A percentile compares a stretch with the other conserved stretches of the same genome.
Evolutionary conservation across 306 rosid genomes (phyloP).

Genomic region (Begonia fuchsioides): DNA sequence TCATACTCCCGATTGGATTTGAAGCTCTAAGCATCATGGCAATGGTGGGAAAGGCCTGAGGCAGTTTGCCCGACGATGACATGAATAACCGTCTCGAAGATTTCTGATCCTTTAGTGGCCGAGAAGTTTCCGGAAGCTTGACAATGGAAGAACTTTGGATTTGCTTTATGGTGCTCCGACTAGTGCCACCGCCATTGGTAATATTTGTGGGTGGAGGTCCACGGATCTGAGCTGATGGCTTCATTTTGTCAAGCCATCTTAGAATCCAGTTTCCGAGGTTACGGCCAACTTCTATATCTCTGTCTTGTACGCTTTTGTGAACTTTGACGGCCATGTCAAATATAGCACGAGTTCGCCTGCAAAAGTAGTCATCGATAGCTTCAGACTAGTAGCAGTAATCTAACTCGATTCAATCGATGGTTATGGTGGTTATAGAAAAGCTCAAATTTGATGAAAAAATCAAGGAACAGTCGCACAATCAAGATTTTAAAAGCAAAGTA

Average conservation of each 20-base stretch:
- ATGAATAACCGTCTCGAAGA: slow-evolving; percentile 51
- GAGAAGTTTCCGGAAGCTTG: slow-evolving; percentile 27
- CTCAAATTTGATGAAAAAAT: background rate
- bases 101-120: slow-evolving; percentile 22
- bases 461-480: no score
- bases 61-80: slow-evolving; percentile 18
- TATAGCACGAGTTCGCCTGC: slow-evolving; percentile 57
- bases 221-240: slow-evolving; percentile 82
- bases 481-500: no score
- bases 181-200: slow-evolving; percentile 11
- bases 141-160: slow-evolving; percentile 16
- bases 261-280: slow-evolving; percentile 68
- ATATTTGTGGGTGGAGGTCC: slow-evolving; percentile 14
- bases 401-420: no score
- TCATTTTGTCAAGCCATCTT: slow-evolving; percentile 56
- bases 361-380: background rate
- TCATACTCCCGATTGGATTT: slow-evolving; percentile 40
- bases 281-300: slow-evolving; percentile 81
- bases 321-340: slow-evolving; percentile 58
- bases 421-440: no score
- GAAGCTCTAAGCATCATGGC: slow-evolving; percentile 41
- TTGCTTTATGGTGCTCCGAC: slow-evolving; percentile 21
- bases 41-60: slow-evolving; percentile 35
- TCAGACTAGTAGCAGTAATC: no score
- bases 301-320: slow-evolving; percentile 60